Percentiles rank a stretch among this genome's conserved stretches.
These are phyloP conservation scores for Pterocarpus santalinus DNA, from an alignment of 306 rosid genomes.

Conservation along the genomic window DNA sequence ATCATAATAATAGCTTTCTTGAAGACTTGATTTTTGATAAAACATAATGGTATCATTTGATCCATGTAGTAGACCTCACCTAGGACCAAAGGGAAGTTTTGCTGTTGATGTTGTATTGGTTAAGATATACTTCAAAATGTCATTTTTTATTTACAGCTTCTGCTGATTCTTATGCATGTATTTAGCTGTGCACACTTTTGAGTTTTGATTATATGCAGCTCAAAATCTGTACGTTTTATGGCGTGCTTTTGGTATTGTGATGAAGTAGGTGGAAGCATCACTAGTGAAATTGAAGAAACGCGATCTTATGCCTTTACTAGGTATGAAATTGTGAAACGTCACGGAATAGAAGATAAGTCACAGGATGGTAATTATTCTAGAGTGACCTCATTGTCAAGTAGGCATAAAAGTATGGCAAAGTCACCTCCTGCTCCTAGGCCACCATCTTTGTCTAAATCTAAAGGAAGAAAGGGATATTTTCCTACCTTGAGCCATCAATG, in stretches of 20 bases:
- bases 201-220: conserved; percentile 34
- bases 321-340: conserved; percentile 45
- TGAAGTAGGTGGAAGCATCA: conserved; percentile 70
- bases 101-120: conserved; percentile 13
- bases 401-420: conserved; percentile 35
- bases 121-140: conserved; percentile 20
- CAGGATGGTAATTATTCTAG: conserved; percentile 53
- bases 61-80: not conserved
- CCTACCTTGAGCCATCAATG: conserved; percentile 61
- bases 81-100: not conserved
- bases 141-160: conserved; percentile 17
- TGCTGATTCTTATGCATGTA: conserved; percentile 24
- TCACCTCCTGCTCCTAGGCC: conserved; percentile 46
- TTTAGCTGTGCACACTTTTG: conserved; percentile 35
- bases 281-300: conserved; percentile 57
- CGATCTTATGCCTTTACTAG: conserved; percentile 49
- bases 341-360: conserved; percentile 50
- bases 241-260: conserved; percentile 51
- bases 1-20: not conserved
- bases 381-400: conserved; percentile 43
- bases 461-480: conserved; percentile 48
- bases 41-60: not conserved
- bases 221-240: conserved; percentile 40
- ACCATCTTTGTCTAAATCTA: conserved; percentile 40
- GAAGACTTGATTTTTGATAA: not conserved